Evolutionary conservation across 2,329 filamentous ascomycete genomes (phyloP).

Genomic region (Hortaea werneckii): DNA sequence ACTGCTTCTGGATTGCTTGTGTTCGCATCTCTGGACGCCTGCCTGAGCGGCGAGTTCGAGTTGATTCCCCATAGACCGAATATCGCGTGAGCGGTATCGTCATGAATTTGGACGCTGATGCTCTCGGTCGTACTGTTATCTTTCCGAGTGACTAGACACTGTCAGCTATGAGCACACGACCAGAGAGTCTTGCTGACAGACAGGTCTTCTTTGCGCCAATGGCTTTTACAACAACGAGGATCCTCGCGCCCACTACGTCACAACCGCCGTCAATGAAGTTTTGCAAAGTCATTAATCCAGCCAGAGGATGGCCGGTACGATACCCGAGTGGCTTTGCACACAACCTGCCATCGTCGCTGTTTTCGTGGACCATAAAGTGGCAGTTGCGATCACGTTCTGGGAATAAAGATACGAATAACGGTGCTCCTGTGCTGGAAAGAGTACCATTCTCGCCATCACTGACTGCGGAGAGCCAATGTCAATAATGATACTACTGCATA

Average conservation of each 20-base stretch:
- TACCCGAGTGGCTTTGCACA: conserved; percentile 40
- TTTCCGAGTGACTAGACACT: conserved; percentile 36
- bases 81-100: conserved; percentile 45
- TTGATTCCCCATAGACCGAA: conserved; percentile 48
- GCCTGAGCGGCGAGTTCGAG: conserved; percentile 21
- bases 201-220: conserved; percentile 41
- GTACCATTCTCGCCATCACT: conserved; percentile 35
- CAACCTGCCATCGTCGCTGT: conserved; percentile 33
- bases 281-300: conserved; percentile 47
- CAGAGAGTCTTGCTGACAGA: neutral
- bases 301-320: conserved; percentile 26
- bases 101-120: conserved; percentile 44
- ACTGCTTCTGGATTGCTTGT: conserved; percentile 5
- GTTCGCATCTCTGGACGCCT: neutral
- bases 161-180: neutral
- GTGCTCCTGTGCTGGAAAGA: conserved; percentile 35
- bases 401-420: conserved; percentile 46
- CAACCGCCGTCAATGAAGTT: conserved; percentile 46
- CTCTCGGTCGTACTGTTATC: conserved; percentile 36
- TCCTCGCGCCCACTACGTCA: conserved; percentile 41
- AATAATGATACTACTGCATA: neutral
- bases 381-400: conserved; percentile 46
- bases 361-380: conserved; percentile 45
- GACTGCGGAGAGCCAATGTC: conserved; percentile 23
- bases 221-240: conserved; percentile 50